Conservation (phyloP, 345 rosid species). For the Chamaenerion angustifolium region DNA sequence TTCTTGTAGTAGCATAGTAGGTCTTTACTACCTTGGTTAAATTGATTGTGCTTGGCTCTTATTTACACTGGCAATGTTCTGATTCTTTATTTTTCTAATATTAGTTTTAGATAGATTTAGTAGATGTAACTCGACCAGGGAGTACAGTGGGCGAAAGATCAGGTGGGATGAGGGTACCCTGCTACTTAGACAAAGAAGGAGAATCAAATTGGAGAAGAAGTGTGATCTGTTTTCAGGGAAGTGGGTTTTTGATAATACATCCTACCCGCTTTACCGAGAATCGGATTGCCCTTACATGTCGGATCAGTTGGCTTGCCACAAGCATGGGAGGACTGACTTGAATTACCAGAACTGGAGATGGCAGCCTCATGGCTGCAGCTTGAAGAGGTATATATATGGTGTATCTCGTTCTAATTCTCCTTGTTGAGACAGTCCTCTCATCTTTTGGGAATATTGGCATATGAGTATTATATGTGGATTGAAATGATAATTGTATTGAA, state of each 20-base stretch:
- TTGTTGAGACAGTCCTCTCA: too few relatives aligned
- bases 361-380: conserved; percentile 83
- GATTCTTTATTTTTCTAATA: conserved; percentile 5
- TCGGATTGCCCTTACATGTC: conserved; percentile 93
- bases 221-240: conserved; percentile 81
- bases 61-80: not conserved
- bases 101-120: conserved; percentile 77
- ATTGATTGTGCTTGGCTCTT: not conserved
- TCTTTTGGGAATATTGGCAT: too few relatives aligned
- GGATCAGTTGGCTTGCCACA: conserved; percentile 89
- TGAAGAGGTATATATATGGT: conserved; percentile 37
- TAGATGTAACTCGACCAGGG: conserved; percentile 54
- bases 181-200: conserved; percentile 12
- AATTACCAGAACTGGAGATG: conserved; percentile 80
- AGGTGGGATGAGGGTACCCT: conserved; percentile 25
- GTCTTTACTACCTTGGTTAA: not conserved
- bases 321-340: conserved; percentile 86
- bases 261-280: conserved; percentile 72
- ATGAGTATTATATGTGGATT: too few relatives aligned
- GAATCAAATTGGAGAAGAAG: conserved; percentile 27
- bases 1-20: too few relatives aligned
- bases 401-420: too few relatives aligned
- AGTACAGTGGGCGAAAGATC: conserved; percentile 57
- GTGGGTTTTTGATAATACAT: conserved; percentile 70
- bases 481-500: not conserved